Base-by-base conservation (phyloP, 331 rosid species). In the Telfairia occidentalis region DNA sequence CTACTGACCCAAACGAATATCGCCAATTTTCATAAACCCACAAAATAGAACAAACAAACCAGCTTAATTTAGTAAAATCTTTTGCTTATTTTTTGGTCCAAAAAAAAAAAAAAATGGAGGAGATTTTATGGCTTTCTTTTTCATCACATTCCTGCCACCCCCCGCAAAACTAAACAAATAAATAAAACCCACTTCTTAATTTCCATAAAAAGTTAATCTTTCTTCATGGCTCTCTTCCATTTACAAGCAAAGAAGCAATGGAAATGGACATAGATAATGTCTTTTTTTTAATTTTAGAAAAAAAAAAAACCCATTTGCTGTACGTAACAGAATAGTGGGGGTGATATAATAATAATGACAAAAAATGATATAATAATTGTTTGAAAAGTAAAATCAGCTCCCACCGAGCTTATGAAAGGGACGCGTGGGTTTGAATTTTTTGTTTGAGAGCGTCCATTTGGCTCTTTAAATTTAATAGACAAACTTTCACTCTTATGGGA, bases 201-300 rank as follows among this genome's bases (percentile, higher is more conserved):
- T 70, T 26, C 74, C 74, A 70, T 70, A 70, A 43, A 70, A 70
- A 45, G 57, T n/a, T 13, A 42, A 1, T 15, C 26, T 42, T 70
- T 70, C 21, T 69, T 26, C 74, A 43, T 65, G 50, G 5, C 34
- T 21, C 30, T 67, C 53, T 67, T 40, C 73, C 55, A 70, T 45
- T 43, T 70, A 45, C 5, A 1, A 43, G 21, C 74, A 45, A 45
- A 3, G 3, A 1, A 43, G 21, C 74, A 45, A 45, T 8, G 3
- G 3, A 70, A 45, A 43, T 10, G 73, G 73, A 40, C 10, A 38
- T 18, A 63, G 35, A 59, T 59, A 42, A 21, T 35, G 16, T 55
- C 63, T 21, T 53, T 53, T 3, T 53, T 53, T 21, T 21, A 19
- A 19, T 53, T 53, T 21, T 1, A 16, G 3, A 13, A n/a, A 18